These are phyloP conservation scores for Endotrypanum monterogeii DNA, from an alignment of 208 protist species.

Conservation along the genomic window DNA sequence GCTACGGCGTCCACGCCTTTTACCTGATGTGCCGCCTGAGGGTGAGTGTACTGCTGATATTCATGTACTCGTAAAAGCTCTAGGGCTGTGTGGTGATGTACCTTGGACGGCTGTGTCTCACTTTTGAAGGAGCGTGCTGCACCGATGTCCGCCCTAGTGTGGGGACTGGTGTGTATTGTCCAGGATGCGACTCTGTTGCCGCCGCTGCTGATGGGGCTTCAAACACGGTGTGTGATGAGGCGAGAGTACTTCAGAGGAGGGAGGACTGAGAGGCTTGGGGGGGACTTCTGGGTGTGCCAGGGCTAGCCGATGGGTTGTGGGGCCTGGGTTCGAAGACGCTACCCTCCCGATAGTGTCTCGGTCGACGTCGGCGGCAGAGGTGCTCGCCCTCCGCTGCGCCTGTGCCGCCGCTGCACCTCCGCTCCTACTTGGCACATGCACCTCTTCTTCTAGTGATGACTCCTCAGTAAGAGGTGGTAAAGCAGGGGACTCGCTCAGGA, in stretches of 20 bases:
- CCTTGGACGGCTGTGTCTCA: not conserved
- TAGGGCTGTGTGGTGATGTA: conserved; percentile 18
- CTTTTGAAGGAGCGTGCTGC: not conserved
- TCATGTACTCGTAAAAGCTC: conserved; percentile 12
- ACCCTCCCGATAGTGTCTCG: not conserved
- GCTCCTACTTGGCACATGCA: not conserved
- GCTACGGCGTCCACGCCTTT: not conserved
- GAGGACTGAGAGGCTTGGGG: not conserved
- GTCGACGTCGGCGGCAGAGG: not conserved
- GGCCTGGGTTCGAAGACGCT: not conserved
- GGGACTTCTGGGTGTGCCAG: not conserved
- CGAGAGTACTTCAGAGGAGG: not conserved
- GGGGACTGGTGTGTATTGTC: not conserved
- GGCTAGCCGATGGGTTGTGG: not conserved
- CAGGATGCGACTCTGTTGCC: not conserved
- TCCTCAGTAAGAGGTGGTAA: not conserved
- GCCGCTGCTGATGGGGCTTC: not conserved
- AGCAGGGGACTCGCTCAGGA: conserved; percentile 9
- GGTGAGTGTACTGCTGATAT: not conserved
- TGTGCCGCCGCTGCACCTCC: not conserved
- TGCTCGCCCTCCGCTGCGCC: not conserved
- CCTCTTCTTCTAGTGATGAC: not conserved
- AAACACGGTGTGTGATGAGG: not conserved
- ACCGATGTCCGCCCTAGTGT: not conserved
- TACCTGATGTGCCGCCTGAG: conserved; percentile 4